phyloP scores from a whole-genome alignment of 345 rosid species.

The Streptanthus diversifolius region DNA sequence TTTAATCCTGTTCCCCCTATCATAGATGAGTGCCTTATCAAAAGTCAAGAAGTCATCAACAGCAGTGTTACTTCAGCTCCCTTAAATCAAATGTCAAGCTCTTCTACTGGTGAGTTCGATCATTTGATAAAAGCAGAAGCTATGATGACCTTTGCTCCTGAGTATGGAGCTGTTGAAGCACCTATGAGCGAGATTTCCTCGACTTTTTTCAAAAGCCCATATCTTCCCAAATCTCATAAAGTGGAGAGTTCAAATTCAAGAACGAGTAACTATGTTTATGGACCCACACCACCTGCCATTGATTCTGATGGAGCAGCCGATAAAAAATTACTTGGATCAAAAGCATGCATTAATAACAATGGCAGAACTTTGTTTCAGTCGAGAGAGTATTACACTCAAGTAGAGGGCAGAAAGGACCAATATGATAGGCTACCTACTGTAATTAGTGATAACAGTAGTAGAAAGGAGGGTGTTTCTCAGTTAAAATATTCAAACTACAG shows the following conservation, averaged over 20 bases:
- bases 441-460: conserved; percentile 41
- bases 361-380: conserved; percentile 32
- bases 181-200: conserved; percentile 58
- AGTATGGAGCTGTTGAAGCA: conserved; percentile 94
- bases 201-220: conserved; percentile 72
- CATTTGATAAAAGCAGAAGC: conserved; percentile 95
- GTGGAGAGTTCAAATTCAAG: conserved; percentile 71
- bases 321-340: conserved; percentile 53
- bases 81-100: conserved; percentile 41
- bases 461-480: conserved; percentile 44
- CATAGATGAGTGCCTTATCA: conserved; percentile 61
- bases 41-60: conserved; percentile 61
- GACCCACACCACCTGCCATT: conserved; percentile 79
- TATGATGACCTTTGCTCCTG: conserved; percentile 87
- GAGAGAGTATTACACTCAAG: conserved; percentile 64
- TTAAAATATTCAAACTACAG: conserved; percentile 55
- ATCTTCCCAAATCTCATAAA: conserved; percentile 70
- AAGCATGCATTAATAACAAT: conserved; percentile 43
- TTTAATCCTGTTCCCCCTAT: conserved; percentile 60
- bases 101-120: conserved; percentile 73
- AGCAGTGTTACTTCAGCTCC: conserved; percentile 50
- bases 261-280: conserved; percentile 62
- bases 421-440: conserved; percentile 42
- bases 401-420: conserved; percentile 56
- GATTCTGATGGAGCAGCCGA: conserved; percentile 55